Base-by-base conservation (phyloP, 345 rosid genomes). In the Acer campestre region DNA sequence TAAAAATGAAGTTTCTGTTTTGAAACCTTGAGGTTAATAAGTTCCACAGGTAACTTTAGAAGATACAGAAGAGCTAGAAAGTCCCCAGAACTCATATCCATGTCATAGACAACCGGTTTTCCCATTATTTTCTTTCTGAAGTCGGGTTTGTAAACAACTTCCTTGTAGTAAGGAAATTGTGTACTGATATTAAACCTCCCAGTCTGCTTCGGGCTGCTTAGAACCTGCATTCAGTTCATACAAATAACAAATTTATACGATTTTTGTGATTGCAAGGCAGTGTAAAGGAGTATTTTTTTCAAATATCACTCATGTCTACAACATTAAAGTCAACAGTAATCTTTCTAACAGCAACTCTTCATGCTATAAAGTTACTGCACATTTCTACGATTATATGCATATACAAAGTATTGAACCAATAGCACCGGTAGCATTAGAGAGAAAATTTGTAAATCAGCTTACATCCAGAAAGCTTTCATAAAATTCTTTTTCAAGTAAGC, bases 391-490 rank as follows among this genome's bases (percentile, higher is more conserved):
- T 35, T 35, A 31, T 4, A 35, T 35, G 38, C 38, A 35, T 35
- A 35, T 35, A 35, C 38, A 6, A 35, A 35, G 38, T 35, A 35
- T 35, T 35, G 38, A 42, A 42, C 46, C 10, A 8, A 42, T 42
- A 42, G 46, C 49, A 0, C 14, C 13, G 13, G 49, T 46, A 9
- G 13, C 10, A 46, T 46, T 46, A 10, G 1, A 46, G 13, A 46
- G 49, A 17, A 25, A 1, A 16, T 46, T 46, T 46, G 49, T 29
- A 14, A 71, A 1, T 35, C 59, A 38, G 81, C 94, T 90, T 87
- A 93, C 99, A 23, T 95, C 88, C 86, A 95, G 75, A 86, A 93
- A 95, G 83, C 88, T 93, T 82, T 75, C 80, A 83, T 88, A 91
- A 80, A 89, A 95, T 83, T 89, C 89, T 76, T 85, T 84, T 76